These are phyloP conservation scores for Warburgia ugandensis DNA, from an alignment of 164 flowering plant genomes.

Conservation along the genomic window DNA sequence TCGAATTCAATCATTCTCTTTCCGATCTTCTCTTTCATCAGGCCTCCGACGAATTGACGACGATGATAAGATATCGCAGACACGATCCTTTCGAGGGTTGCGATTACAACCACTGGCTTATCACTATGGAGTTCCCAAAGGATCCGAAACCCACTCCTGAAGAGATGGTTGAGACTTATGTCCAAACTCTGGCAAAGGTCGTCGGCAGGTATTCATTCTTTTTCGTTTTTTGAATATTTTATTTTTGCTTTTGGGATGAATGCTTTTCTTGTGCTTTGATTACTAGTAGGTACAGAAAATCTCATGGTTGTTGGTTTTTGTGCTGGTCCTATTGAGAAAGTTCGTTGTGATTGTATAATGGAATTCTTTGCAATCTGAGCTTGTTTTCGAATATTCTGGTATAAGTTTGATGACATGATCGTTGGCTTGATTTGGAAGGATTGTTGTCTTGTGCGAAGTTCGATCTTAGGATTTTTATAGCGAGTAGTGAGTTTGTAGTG, in stretches of 20 bases:
- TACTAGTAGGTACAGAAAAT: too few species aligned
- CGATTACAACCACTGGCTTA: slow-evolving; percentile 96
- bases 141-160: slow-evolving; percentile 54
- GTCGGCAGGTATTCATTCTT: slow-evolving; percentile 68
- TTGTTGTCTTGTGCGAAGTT: too few species aligned
- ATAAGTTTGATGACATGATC: too few species aligned
- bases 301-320: too few species aligned
- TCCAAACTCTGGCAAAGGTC: slow-evolving; percentile 65
- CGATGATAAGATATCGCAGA: slow-evolving; percentile 44
- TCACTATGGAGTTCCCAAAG: slow-evolving; percentile 72
- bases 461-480: too few species aligned
- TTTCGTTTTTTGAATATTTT: too few species aligned
- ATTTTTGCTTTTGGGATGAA: not conserved
- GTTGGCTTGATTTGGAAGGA: too few species aligned
- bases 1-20: slow-evolving; percentile 13
- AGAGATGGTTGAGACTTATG: slow-evolving; percentile 82
- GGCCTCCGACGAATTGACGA: slow-evolving; percentile 22
- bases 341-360: too few species aligned
- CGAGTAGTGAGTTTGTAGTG: too few species aligned
- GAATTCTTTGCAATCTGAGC: too few species aligned
- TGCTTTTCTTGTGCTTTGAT: not conserved
- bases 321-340: too few species aligned
- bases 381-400: too few species aligned
- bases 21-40: slow-evolving; percentile 14
- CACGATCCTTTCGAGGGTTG: slow-evolving; percentile 80